These are phyloP conservation scores for Vanderwaltozyma polyspora DNA, from an alignment of 805 yeast species.

Conservation along the genomic window DNA sequence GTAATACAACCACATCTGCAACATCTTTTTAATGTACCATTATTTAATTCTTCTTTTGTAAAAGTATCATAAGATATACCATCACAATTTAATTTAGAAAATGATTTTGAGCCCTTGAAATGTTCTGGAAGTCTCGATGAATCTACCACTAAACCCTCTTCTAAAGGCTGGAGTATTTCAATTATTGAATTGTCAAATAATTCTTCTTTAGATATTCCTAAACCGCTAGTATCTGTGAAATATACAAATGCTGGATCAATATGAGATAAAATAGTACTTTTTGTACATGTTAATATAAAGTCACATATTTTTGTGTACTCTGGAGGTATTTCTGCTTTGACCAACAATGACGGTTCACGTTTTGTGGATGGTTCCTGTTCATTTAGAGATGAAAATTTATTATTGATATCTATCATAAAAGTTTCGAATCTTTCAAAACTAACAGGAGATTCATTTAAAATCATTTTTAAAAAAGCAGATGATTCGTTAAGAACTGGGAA, in stretches of 20 bases:
- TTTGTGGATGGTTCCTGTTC: constrained; percentile 18
- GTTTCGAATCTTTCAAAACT: constrained; percentile 47
- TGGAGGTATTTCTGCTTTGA: constrained; percentile 53
- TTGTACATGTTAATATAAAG: constrained; percentile 20
- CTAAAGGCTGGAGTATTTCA: constrained; percentile 30
- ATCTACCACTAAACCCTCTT: constrained; percentile 36
- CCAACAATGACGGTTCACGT: constrained; percentile 31
- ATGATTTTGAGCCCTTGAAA: constrained; percentile 22
- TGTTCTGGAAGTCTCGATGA: constrained; percentile 41
- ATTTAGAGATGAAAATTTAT: constrained; percentile 19
- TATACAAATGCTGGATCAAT: constrained; percentile 22
- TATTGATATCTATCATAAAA: constrained; percentile 47
- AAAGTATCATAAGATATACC: constrained; percentile 25
- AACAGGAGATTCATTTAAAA: constrained; percentile 37
- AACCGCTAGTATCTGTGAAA: constrained; percentile 23
- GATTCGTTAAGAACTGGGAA: constrained; percentile 30
- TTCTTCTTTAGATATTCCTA: constrained; percentile 23
- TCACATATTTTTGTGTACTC: constrained; percentile 25
- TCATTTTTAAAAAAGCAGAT: constrained; percentile 21
- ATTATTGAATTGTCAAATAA: constrained; percentile 21
- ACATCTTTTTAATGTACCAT: constrained; percentile 33
- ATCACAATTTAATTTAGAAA: constrained; percentile 27
- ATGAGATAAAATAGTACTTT: constrained; percentile 21
- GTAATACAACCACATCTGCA: constrained; percentile 44
- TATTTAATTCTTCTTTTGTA: constrained; percentile 10